phyloP scores from a whole-genome alignment of 805 yeast genomes.

The Kodamaea nitidulidarum region DNA sequence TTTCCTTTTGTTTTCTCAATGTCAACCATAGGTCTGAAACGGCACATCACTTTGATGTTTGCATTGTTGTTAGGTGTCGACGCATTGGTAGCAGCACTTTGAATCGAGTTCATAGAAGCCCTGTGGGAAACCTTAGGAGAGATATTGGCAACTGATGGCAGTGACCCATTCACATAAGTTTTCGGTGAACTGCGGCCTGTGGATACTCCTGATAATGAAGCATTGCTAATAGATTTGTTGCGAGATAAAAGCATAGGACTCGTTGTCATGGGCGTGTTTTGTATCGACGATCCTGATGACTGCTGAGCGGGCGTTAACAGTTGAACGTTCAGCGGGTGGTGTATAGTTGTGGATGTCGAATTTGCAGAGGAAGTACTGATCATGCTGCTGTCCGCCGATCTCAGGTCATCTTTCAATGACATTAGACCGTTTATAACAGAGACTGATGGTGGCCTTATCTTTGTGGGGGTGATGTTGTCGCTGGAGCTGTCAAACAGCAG shows the following conservation, averaged over 20 bases:
- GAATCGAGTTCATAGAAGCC: not conserved
- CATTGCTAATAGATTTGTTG: not conserved
- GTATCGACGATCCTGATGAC: no score
- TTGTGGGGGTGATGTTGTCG: constrained; percentile 6
- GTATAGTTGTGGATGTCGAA: not conserved
- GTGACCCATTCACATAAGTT: not conserved
- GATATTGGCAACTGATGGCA: not conserved
- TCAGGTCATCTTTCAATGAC: not conserved
- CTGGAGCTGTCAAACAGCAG: constrained; percentile 7
- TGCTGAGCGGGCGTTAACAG: no score
- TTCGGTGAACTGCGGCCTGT: not conserved
- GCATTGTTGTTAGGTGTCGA: constrained; percentile 12
- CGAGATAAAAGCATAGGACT: not conserved
- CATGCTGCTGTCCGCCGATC: constrained; percentile 2
- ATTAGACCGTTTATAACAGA: no score
- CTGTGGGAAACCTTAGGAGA: not conserved
- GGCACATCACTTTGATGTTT: constrained; percentile 63
- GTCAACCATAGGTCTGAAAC: constrained; percentile 59
- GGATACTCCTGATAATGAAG: not conserved
- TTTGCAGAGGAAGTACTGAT: not conserved
- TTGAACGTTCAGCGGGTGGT: no score
- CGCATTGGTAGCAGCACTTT: not conserved
- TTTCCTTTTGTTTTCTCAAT: constrained; percentile 24
- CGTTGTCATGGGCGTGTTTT: not conserved
- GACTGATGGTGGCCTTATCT: constrained; percentile 5